Evolutionary conservation across 2,329 filamentous ascomycete species (phyloP), one percentile per base, ranked within the genome.

Genomic region (Colletotrichum sp.): DNA sequence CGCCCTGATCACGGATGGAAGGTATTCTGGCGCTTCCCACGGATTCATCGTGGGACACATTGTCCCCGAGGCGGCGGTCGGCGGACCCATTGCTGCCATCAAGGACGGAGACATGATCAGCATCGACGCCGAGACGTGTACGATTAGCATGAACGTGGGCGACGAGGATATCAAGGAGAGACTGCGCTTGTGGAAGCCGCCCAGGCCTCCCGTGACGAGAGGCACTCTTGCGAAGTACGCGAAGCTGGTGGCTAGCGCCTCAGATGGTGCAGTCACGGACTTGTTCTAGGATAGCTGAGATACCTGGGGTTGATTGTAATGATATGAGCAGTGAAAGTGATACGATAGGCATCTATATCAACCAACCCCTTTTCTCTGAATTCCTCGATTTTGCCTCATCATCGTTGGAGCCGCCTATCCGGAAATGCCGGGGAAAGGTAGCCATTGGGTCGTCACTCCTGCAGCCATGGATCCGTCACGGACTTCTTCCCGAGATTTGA

Each of bases 1-100:
- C 9, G 96, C 96, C 0, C 90, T 99, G 18, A 95, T 99, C 67
- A 99, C 96, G 0, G 96, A 99, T 83, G 96, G 96, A 0, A 88
- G 96, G 59, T 99, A 98, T 84, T 94, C 91, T 59, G 96, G 96
- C 39, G 96, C 96, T 2, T 94, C 91, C 69, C 96, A 98, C 83
- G 96, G 96, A 0, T 98, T 98, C 84, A 97, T 98, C 81, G 95
- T 99, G 18, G 96, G 96, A 1, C 96, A 98, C 81, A 95, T 98
- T 13, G 94, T 95, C 4, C 96, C 96, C 3, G 96, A 99, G 85
- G 96, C 96, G 1, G 95, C 95, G 2, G 93, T 94, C 1, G 96
- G 96, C 18, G 96, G 96, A 0, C 96, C 96, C 0, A 96, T 99
- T 81, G 96, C 94, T 0, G 87, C 98, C 7, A 95, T 98, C 3